A percentile compares a stretch with the other conserved stretches of the same genome.
Conservation (phyloP, 1,284 basidiomycete genomes). For the Veloboletus limbatus region DNA sequence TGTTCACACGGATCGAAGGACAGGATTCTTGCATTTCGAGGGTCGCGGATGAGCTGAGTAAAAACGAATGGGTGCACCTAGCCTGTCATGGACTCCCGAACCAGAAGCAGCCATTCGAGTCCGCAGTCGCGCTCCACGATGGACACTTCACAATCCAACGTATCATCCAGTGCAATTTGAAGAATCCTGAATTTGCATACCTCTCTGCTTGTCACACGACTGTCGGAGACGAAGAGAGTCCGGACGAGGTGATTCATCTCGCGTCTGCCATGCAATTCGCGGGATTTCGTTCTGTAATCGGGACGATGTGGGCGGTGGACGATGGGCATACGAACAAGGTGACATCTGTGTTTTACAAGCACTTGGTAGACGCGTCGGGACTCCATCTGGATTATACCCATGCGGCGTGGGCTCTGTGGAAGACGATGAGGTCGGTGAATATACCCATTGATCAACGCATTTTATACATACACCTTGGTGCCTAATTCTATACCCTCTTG, state of each 20-base stretch:
- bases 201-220: too few species aligned
- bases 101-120: too few species aligned
- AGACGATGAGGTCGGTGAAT: not conserved
- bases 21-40: not conserved
- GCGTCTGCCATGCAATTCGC: constrained; percentile 5
- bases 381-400: not conserved
- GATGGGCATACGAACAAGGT: not conserved
- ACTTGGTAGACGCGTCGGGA: constrained; percentile 1
- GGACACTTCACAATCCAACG: not conserved
- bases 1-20: not conserved
- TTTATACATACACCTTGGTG: constrained; percentile 3
- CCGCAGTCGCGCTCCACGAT: too few species aligned
- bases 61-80: too few species aligned
- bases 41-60: not conserved
- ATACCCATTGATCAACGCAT: constrained; percentile 1
- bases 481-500: not conserved
- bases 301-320: constrained; percentile 8
- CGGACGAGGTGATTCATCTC: too few species aligned
- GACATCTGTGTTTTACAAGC: constrained; percentile 3
- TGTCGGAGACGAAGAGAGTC: too few species aligned
- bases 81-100: too few species aligned
- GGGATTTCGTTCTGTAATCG: constrained; percentile 5
- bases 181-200: not conserved
- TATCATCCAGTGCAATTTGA: not conserved
- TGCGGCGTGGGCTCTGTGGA: not conserved